Percentiles rank a stretch among this genome's conserved stretches.
Conservation (phyloP, 768 basidiomycete genomes). For the Hypsizygus marmoreus region DNA sequence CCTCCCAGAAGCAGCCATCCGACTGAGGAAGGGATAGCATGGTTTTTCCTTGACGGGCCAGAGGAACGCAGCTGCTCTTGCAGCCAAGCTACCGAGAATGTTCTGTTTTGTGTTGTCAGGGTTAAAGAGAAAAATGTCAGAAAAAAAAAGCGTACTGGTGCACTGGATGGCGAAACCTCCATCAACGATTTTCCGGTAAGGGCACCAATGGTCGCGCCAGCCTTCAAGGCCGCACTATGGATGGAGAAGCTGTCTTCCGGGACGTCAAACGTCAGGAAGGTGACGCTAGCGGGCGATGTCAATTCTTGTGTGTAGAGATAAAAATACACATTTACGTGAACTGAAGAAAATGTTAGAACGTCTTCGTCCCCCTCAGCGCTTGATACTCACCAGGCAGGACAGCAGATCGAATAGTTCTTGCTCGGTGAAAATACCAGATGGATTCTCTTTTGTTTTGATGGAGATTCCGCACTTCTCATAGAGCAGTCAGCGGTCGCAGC, state of each 20-base stretch:
- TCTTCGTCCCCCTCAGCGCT: not conserved
- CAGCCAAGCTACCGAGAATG: constrained; percentile 7
- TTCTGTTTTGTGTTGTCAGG: not conserved
- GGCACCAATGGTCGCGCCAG: constrained; percentile 28
- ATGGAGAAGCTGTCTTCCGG: constrained; percentile 35
- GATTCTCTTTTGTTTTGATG: constrained; percentile 47
- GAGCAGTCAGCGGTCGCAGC: not conserved
- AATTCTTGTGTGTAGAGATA: no score
- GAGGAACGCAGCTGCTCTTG: constrained; percentile 4
- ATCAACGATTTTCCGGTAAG: constrained; percentile 33
- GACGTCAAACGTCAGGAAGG: constrained; percentile 30
- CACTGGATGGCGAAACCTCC: constrained; percentile 22
- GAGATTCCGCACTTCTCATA: constrained; percentile 39
- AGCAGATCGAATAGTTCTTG: constrained; percentile 51
- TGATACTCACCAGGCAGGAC: constrained; percentile 28
- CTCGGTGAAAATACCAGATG: constrained; percentile 45
- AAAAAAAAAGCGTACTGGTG: constrained; percentile 25
- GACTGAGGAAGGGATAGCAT: constrained; percentile 39
- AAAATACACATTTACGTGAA: constrained; percentile 9
- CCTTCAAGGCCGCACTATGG: constrained; percentile 26
- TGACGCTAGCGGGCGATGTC: constrained; percentile 12
- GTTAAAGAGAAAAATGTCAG: not conserved
- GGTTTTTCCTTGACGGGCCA: constrained; percentile 27
- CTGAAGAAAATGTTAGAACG: constrained; percentile 2
- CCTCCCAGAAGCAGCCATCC: constrained; percentile 34